phyloP scores from a whole-genome alignment of 495 filamentous ascomycete genomes.

The Penicillium tannophilum region DNA sequence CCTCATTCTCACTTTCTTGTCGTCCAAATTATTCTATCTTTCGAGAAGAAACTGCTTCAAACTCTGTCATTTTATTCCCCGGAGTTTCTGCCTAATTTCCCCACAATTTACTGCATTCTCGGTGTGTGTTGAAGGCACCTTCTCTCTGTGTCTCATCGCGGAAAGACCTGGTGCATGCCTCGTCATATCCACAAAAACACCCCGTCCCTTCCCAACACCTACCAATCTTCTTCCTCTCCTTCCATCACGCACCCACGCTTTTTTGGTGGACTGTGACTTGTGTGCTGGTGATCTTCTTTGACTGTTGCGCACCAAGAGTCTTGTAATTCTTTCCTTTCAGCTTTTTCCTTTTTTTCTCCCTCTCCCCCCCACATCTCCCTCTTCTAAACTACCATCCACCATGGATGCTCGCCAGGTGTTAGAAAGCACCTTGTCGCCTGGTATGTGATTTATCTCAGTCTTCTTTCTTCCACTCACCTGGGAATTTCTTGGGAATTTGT shows the following conservation, averaged over 20 bases:
- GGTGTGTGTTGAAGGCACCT: constrained; percentile 33
- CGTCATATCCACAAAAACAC: constrained; percentile 48
- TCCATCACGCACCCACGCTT: constrained; percentile 24
- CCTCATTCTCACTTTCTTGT: constrained; percentile 15
- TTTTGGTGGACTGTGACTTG: constrained; percentile 16
- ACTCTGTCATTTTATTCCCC: constrained; percentile 2
- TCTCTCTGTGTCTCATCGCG: constrained; percentile 31
- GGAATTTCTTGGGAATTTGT: background rate
- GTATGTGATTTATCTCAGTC: constrained; percentile 51
- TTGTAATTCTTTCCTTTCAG: constrained; percentile 18
- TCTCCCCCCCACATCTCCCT: constrained; percentile 31
- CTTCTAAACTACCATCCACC: constrained; percentile 44
- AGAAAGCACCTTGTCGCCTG: constrained; percentile 86
- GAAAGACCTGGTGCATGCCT: constrained; percentile 43
- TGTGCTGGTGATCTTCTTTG: constrained; percentile 17
- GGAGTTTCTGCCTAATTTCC: constrained; percentile 8
- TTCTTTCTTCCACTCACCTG: background rate
- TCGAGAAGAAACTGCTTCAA: background rate
- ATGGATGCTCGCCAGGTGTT: constrained; percentile 87
- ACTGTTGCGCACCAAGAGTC: constrained; percentile 14
- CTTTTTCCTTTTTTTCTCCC: constrained; percentile 32
- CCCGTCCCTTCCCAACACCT: constrained; percentile 33
- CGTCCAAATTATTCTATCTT: constrained; percentile 19
- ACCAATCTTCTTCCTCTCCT: constrained; percentile 22
- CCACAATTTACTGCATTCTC: constrained; percentile 14